phyloP scores from a whole-genome alignment of 2,329 filamentous ascomycete species.

The Aspergillus versicolor region DNA sequence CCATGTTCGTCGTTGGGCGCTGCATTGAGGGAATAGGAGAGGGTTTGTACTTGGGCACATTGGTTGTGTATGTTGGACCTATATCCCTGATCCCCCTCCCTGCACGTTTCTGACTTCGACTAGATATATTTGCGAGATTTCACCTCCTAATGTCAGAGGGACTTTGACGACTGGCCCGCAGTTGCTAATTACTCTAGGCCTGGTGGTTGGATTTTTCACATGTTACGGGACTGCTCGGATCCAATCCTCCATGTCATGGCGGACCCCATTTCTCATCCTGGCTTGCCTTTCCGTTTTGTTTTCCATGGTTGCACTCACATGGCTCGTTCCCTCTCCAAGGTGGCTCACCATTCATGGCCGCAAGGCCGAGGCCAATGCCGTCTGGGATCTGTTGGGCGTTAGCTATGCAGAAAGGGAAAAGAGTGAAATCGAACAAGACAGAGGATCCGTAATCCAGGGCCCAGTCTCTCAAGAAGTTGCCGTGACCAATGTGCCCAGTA shows the following conservation, averaged over 20 bases:
- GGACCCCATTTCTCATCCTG: constrained; percentile 55
- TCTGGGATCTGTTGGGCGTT: constrained; percentile 46
- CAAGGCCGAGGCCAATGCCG: constrained; percentile 45
- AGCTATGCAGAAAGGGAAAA: constrained; percentile 49
- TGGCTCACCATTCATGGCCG: constrained; percentile 56
- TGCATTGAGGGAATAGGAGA: constrained; percentile 59
- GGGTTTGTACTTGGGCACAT: constrained; percentile 58
- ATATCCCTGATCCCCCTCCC: not conserved
- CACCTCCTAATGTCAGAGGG: constrained; percentile 52
- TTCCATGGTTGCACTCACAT: constrained; percentile 36
- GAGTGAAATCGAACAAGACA: constrained; percentile 39
- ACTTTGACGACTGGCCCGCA: constrained; percentile 55
- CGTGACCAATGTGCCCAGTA: constrained; percentile 2
- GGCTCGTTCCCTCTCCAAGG: constrained; percentile 57
- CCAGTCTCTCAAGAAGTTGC: constrained; percentile 1
- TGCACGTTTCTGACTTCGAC: constrained; percentile 1
- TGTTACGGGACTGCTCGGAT: constrained; percentile 57
- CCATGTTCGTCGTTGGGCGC: constrained; percentile 57
- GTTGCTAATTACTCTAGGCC: constrained; percentile 50
- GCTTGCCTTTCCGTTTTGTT: constrained; percentile 43
- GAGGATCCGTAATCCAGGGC: constrained; percentile 12
- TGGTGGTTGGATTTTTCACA: constrained; percentile 59
- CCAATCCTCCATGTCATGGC: constrained; percentile 53
- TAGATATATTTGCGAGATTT: constrained; percentile 59
- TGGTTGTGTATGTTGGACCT: constrained; percentile 44